These are phyloP conservation scores for Tagetes patula DNA, from an alignment of 129 eudicot genomes.

Conservation along the genomic window DNA sequence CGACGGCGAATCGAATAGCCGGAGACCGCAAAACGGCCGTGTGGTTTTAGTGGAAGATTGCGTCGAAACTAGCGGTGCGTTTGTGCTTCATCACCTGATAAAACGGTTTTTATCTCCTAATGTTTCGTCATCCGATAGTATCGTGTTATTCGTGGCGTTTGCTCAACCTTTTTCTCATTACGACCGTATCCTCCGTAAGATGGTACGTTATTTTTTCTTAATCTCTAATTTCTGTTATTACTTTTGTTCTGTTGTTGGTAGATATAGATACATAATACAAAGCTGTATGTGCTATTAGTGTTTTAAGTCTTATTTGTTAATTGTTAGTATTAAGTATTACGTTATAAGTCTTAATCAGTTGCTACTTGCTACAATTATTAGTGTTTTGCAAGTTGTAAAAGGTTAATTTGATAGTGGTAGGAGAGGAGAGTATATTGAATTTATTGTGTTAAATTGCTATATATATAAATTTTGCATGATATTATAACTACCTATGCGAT, in stretches of 20 bases:
- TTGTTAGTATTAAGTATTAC: neutral
- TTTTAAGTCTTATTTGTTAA: neutral
- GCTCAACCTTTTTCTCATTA: conserved; percentile 93
- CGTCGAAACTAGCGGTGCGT: conserved; percentile 83
- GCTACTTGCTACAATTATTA: no score
- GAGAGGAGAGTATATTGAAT: no score
- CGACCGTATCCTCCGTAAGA: conserved; percentile 85
- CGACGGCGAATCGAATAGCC: conserved; percentile 25
- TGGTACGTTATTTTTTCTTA: conserved; percentile 42
- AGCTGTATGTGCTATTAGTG: no score
- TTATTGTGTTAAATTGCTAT: no score
- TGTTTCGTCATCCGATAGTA: conserved; percentile 37
- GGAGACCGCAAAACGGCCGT: conserved; percentile 26
- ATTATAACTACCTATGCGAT: no score
- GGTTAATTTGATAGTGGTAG: no score
- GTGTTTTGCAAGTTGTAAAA: no score
- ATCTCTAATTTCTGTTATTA: neutral
- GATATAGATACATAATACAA: neutral
- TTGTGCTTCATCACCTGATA: conserved; percentile 74
- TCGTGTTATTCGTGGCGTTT: conserved; percentile 67
- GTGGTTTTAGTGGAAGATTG: conserved; percentile 73
- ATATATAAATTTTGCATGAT: no score
- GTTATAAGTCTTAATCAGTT: no score
- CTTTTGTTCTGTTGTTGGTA: neutral
- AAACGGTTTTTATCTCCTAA: conserved; percentile 64